These are phyloP conservation scores for Parietaria judaica DNA, from an alignment of 306 rosid species.

Conservation along the genomic window DNA sequence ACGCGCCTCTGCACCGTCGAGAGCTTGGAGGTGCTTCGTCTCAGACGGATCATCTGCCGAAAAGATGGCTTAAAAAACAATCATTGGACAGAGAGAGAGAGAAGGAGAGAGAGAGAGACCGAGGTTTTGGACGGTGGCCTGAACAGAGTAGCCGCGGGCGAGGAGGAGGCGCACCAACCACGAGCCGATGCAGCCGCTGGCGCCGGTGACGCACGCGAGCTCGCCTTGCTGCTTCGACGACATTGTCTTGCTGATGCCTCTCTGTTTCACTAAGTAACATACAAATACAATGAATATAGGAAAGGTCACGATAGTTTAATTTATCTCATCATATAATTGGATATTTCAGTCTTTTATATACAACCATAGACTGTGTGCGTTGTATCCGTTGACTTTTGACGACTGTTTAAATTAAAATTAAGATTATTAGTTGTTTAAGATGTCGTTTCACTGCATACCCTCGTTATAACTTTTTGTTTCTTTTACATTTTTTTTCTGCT, in stretches of 20 bases:
- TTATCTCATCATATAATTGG: too few relatives aligned
- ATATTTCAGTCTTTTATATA: too few relatives aligned
- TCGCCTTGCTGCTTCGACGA: conserved; percentile 16
- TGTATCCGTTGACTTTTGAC: too few relatives aligned
- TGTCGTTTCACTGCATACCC: too few relatives aligned
- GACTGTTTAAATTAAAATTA: too few relatives aligned
- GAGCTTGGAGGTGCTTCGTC: conserved; percentile 63
- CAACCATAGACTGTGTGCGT: too few relatives aligned
- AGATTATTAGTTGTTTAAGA: too few relatives aligned
- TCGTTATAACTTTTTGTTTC: too few relatives aligned
- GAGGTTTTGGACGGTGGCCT: conserved; percentile 77
- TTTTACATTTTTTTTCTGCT: too few relatives aligned
- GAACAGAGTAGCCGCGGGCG: conserved; percentile 71
- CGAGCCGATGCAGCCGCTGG: conserved; percentile 80
- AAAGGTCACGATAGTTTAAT: too few relatives aligned
- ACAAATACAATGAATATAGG: too few relatives aligned
- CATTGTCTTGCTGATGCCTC: background rate
- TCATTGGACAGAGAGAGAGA: background rate
- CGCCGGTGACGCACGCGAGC: conserved; percentile 82
- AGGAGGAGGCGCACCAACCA: conserved; percentile 77
- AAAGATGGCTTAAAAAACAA: background rate
- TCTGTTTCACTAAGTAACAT: too few relatives aligned
- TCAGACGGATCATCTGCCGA: conserved; percentile 55
- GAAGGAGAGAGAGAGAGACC: conserved; percentile 17
- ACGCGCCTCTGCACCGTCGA: conserved; percentile 45